Base-by-base conservation (phyloP, 2,329 filamentous ascomycete species). In the Cladosporium cucumerinum region DNA sequence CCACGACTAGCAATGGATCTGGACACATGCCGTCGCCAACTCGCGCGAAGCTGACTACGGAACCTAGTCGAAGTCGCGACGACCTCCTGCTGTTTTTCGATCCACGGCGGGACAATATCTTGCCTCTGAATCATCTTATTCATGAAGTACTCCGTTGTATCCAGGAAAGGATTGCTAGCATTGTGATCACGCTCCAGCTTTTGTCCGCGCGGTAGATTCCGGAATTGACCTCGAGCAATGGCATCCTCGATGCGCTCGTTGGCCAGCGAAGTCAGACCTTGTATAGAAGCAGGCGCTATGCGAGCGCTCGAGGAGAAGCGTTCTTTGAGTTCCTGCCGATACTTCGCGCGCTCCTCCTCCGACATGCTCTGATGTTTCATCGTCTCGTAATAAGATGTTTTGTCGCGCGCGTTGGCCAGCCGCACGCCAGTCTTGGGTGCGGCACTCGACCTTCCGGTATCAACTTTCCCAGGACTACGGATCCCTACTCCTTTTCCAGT, bases 121-220 rank as follows among this genome's bases (percentile, higher is more conserved):
- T 99, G 95, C 65, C 90, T 89, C 79, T 97, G 91, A 68, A 99
- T 97, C 81, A 98, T 97, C 79, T 96, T 95, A 79, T 99, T 98
- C 89, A 98, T 90, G 72, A 98, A 91, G 76, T 97, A 97, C 78
- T 98, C 94, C 0, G 95, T 98, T 0, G 94, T 98, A 74, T 98
- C 92, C 65, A 98, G 87, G 73, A 96, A 98, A 0, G 95, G 93
- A 70, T 90, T 96, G 70, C 89, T 89, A 0, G 91, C 90, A 69
- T 91, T 88, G 59, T 91, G 81, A 70, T 98, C 93, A n/a, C 89
- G 81, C 75, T 93, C 86, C n/a, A 94, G 83, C 6, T 87, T 88
- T 70, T 89, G 89, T 0, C 94, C 94, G 2, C 93, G 85, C 8
- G 87, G 88, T 14, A 99, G 89, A 70, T 96, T 89, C 74, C 86